Percentiles rank a stretch among this genome's conserved stretches.
These are phyloP conservation scores for Eleusine indica DNA, from an alignment of 176 grass and related monocot genomes.

Conservation along the genomic window DNA sequence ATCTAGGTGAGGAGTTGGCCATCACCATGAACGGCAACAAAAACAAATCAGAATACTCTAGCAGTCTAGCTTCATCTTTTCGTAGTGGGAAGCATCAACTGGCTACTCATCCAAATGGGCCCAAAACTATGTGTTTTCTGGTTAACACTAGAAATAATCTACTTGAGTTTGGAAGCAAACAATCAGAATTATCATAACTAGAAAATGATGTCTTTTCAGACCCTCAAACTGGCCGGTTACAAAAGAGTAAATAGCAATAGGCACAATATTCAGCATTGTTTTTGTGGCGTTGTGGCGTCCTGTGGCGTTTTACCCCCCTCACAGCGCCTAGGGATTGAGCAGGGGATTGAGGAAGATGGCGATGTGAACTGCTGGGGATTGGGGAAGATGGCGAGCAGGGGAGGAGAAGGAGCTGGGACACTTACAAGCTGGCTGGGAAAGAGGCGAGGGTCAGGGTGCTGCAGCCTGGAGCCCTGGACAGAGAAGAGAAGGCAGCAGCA, in stretches of 20 bases:
- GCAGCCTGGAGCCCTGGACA: too few species aligned
- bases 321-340: too few species aligned
- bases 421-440: too few species aligned
- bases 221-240: neutral
- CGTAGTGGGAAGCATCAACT: neutral
- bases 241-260: neutral
- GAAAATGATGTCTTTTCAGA: neutral
- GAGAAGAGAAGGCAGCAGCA: too few species aligned
- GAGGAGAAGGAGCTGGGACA: too few species aligned
- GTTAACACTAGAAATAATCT: neutral
- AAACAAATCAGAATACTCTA: neutral
- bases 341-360: too few species aligned
- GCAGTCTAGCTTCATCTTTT: neutral
- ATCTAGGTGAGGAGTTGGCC: neutral
- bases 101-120: neutral
- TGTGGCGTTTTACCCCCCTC: too few species aligned
- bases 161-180: neutral
- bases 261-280: neutral
- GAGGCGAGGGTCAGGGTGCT: too few species aligned
- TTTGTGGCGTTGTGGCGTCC: too few species aligned
- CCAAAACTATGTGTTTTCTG: neutral
- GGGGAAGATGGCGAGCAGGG: too few species aligned
- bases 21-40: neutral
- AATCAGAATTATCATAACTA: neutral
- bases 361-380: too few species aligned